A percentile compares a stretch with the other conserved stretches of the same genome.
phyloP scores from a whole-genome alignment of 768 basidiomycete species.

The Leccinum variicolor region DNA sequence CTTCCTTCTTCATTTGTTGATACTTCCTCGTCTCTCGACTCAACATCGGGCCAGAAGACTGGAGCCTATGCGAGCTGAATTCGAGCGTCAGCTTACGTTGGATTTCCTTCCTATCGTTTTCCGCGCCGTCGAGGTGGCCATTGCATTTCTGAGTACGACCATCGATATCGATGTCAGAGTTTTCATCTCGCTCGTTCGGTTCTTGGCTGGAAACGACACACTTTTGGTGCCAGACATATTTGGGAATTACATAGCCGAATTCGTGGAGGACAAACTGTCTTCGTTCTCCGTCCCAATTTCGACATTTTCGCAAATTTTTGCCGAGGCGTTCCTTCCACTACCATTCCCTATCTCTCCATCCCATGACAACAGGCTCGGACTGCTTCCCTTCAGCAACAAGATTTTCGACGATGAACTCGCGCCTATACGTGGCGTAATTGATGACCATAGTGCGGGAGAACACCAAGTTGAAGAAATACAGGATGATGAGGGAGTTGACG shows the following conservation, averaged over 20 bases:
- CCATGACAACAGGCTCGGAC: background rate
- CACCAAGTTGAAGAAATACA: conserved; percentile 1
- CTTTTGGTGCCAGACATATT: conserved; percentile 27
- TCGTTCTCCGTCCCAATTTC: conserved; percentile 15
- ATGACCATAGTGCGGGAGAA: background rate
- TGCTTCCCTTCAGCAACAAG: conserved; percentile 41
- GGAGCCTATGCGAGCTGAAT: conserved; percentile 23
- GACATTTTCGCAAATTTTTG: conserved; percentile 18
- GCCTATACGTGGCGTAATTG: conserved; percentile 24
- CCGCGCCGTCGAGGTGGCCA: conserved; percentile 25
- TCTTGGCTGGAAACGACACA: conserved; percentile 25
- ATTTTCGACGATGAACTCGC: conserved; percentile 42
- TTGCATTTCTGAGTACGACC: conserved; percentile 18
- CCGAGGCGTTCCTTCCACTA: conserved; percentile 16
- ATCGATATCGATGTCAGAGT: conserved; percentile 55
- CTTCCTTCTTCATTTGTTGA: conserved; percentile 38
- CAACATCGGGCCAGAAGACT: conserved; percentile 38
- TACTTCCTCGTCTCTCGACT: conserved; percentile 37
- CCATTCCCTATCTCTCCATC: background rate
- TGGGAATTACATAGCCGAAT: conserved; percentile 23
- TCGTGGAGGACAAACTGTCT: conserved; percentile 24
- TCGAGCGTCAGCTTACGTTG: conserved; percentile 32
- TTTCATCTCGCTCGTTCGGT: conserved; percentile 44
- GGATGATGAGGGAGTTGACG: conserved; percentile 18
- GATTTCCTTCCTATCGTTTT: conserved; percentile 43